phyloP scores from a whole-genome alignment of 768 basidiomycete genomes.

The Russula olivacea region DNA sequence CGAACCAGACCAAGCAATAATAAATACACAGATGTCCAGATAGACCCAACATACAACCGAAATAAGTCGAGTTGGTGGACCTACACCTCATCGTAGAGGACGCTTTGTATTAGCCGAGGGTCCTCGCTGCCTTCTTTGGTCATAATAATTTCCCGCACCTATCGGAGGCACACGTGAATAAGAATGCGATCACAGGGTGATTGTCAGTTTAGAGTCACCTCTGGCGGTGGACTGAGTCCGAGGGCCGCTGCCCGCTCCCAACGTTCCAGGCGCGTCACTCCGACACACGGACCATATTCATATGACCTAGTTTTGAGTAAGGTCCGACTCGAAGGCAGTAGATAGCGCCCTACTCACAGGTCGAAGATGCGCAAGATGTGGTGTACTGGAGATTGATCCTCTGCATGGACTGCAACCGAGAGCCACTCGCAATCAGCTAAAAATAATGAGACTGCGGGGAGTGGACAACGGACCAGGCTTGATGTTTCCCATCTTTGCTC shows the following conservation, averaged over 20 bases:
- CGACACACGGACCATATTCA: slow-evolving; percentile 76
- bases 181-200: too few relatives aligned
- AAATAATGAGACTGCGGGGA: background rate
- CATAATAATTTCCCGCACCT: slow-evolving; percentile 19
- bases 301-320: slow-evolving; percentile 46
- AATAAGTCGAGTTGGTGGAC: background rate
- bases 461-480: slow-evolving; percentile 20
- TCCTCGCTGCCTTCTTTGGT: slow-evolving; percentile 23
- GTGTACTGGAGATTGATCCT: slow-evolving; percentile 56
- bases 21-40: background rate
- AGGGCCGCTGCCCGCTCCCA: slow-evolving; percentile 81
- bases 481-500: slow-evolving; percentile 25
- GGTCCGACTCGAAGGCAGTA: background rate
- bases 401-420: slow-evolving; percentile 50
- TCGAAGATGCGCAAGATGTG: slow-evolving; percentile 79
- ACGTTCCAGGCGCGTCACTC: slow-evolving; percentile 73
- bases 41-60: background rate
- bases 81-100: slow-evolving; percentile 24
- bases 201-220: slow-evolving; percentile 40
- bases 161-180: background rate
- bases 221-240: slow-evolving; percentile 72
- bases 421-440: background rate
- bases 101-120: slow-evolving; percentile 9
- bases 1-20: background rate
- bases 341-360: slow-evolving; percentile 39